These are phyloP conservation scores for Ogataea paradorogensis DNA, from an alignment of 805 yeast genomes.

Conservation along the genomic window DNA sequence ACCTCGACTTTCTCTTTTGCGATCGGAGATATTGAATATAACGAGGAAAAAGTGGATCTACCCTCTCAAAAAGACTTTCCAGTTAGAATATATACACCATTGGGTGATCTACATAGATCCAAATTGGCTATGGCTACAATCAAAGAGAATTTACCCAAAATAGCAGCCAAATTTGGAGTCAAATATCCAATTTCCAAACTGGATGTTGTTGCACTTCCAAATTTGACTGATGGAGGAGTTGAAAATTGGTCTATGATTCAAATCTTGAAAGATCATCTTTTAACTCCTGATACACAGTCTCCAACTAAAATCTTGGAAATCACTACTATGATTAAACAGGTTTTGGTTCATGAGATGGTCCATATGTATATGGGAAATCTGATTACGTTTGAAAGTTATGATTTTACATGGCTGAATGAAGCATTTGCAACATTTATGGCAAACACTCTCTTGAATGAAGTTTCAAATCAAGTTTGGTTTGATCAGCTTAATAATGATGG, in stretches of 20 bases:
- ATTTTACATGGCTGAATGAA: conserved; percentile 71
- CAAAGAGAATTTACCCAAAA: conserved; percentile 43
- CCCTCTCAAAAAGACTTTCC: conserved; percentile 36
- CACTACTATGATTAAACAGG: conserved; percentile 41
- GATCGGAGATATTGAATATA: conserved; percentile 61
- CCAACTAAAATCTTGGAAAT: conserved; percentile 19
- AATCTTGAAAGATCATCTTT: conserved; percentile 49
- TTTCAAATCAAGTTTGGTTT: conserved; percentile 31
- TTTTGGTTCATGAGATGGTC: conserved; percentile 68
- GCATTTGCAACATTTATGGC: conserved; percentile 77
- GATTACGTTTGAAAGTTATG: conserved; percentile 66
- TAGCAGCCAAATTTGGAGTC: conserved; percentile 43
- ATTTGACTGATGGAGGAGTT: conserved; percentile 74
- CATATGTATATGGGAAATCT: conserved; percentile 81
- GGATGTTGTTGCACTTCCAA: conserved; percentile 68
- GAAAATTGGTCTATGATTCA: conserved; percentile 75
- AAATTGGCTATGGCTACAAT: conserved; percentile 50
- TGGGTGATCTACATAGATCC: conserved; percentile 48
- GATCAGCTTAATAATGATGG: conserved; percentile 29
- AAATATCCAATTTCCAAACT: conserved; percentile 60
- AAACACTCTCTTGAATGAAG: conserved; percentile 31
- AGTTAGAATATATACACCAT: conserved; percentile 51
- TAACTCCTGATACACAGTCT: conserved; percentile 35
- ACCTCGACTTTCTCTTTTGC: conserved; percentile 67
- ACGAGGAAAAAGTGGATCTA: conserved; percentile 37